Evolutionary conservation across 2,329 filamentous ascomycete genomes (phyloP), one percentile per base, ranked within the genome.

Genomic region (Alternaria longipes): DNA sequence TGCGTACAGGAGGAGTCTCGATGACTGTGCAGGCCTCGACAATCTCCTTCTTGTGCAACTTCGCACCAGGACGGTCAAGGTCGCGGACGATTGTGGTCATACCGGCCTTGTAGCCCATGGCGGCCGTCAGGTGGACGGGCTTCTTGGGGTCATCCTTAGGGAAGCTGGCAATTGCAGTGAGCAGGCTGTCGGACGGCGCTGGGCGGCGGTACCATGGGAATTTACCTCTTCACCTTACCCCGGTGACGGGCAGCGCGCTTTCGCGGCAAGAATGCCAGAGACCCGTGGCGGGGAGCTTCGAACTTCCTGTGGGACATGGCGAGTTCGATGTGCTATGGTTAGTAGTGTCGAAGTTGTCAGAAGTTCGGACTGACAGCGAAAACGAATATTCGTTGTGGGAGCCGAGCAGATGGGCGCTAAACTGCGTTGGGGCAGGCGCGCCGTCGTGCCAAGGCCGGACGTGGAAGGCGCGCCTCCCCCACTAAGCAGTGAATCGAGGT

Each of bases 101-200:
- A 84, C 95, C 95, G 82, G 95, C 95, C 93, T 99, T 99, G 91
- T 99, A 99, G 83, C 95, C 95, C 90, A 98, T 94, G 80, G 93
- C 86, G 80, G 95, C 95, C 71, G 95, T 99, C 80, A 99, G 90
- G 89, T 99, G 95, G 84, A 97, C 93, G 80, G 94, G 92, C 91
- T 98, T 97, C 92, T 98, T 98, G 81, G 93, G 87, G 89, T 99
- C 94, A 92, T 99, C 95, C 91, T 98, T 98, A 82, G 95, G 95
- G 90, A 99, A 99, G 85, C 93, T 96, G 77, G 66, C 40, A 61
- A 63, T 51, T 44, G 64, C 57, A 59, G 71, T 77, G 60, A 75
- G 73, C 64, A 49, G 62, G 61, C 42, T 59, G 61, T 70, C 42
- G 64, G 62, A 66, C 51, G 59, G 65, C 49, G 59, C 67, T 61